Base-by-base conservation (phyloP, 75 land plant species). In the Sequoiadendron giganteum region DNA sequence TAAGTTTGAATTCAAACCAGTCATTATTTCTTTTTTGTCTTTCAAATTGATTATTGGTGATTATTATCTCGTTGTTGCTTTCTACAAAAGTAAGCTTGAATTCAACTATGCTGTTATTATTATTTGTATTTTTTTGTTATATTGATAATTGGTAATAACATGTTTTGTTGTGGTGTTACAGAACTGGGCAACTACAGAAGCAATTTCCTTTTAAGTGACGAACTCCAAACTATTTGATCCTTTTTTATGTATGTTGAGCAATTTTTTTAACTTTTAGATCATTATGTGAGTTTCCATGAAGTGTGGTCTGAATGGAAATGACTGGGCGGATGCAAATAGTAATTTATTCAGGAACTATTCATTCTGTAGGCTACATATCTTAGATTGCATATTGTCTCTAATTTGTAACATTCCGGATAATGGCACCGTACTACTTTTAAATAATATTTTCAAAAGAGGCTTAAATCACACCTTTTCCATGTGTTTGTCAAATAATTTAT, bases 1-100 rank as follows among this genome's bases (percentile, higher is more conserved):
- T 91, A 86, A 91, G 92, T 90, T 42, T 52, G 19, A 86, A 65
- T 70, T 72, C 6, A 52, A 52, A 52, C 55, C 21, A 68, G n/a
- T 40, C 39, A 21, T 4, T 34, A 42, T 86, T 85, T 82, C 6
- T 2, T 28, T 28, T 13, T 52, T 52, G 16, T 52, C 14, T 52
- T 52, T 52, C 55, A 11, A 52, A 13, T 52, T 52, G 55, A 52
- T 52, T 52, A 52, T 52, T 52, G 55, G 55, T 52, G 55, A 52
- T 1, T 9, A 49, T 49, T 49, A 9, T 10, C 52, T 10, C 10
- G 1, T 49, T 10, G 10, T 49, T 47, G 48, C 48, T 10, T 52
- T 52, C 55, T 14, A 52, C 16, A 52, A 52, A 13, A 52, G 15
- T 52, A 49, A 49, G 11, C 10, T 52, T 52, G 16, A 52, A 52